Conservation (phyloP, 768 basidiomycete genomes). For the Serendipita vermifera region DNA sequence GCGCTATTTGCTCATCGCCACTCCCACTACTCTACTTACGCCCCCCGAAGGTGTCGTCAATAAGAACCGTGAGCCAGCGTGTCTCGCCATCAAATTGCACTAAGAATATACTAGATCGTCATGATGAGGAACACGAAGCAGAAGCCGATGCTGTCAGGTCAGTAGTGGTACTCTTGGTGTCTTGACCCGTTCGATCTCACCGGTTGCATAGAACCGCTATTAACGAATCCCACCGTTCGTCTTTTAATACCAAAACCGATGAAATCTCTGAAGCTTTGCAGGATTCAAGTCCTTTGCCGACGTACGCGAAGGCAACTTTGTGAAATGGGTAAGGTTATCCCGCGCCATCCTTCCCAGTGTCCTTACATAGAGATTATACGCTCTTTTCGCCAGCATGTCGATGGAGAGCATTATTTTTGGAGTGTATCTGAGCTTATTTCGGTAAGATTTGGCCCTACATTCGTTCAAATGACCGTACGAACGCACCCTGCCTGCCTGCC, state of each 20-base stretch:
- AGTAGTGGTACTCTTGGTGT: no score
- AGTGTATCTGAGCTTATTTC: slow-evolving; percentile 86
- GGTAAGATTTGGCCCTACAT: slow-evolving; percentile 29
- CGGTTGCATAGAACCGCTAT: not conserved
- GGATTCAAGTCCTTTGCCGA: slow-evolving; percentile 6
- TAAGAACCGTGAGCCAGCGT: slow-evolving; percentile 2
- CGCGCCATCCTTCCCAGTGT: no score
- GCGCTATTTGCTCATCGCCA: no score
- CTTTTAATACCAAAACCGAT: not conserved
- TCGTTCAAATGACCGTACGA: no score
- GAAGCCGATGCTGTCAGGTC: slow-evolving; percentile 7
- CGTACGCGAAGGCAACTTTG: not conserved
- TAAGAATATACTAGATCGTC: slow-evolving; percentile 7
- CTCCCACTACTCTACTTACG: slow-evolving; percentile 1
- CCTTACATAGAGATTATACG: no score
- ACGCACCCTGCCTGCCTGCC: no score
- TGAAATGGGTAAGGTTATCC: slow-evolving; percentile 5
- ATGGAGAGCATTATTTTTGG: slow-evolving; percentile 69
- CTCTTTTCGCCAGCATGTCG: no score
- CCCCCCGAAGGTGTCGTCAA: slow-evolving; percentile 1
- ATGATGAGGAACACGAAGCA: slow-evolving; percentile 4
- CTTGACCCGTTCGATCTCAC: not conserved
- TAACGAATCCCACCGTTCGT: not conserved
- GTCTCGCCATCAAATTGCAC: not conserved
- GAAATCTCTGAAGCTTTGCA: not conserved